These are phyloP conservation scores for Diutina mesorugosa DNA, from an alignment of 1,139 yeast species.

Conservation along the genomic window DNA sequence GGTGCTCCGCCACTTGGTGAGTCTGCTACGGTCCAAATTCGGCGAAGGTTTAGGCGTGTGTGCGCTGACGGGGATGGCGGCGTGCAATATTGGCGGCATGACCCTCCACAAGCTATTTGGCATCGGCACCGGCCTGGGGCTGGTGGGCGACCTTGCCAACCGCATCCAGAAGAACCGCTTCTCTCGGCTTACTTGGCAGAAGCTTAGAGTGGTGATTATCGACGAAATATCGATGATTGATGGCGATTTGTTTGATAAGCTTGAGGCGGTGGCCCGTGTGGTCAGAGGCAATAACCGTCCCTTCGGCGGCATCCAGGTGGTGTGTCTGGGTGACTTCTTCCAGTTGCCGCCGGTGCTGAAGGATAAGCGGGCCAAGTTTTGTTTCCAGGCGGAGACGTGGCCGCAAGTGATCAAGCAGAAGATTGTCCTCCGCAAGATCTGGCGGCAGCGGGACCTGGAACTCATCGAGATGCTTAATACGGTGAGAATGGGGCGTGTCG, in stretches of 20 bases:
- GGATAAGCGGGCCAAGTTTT: slow-evolving; percentile 34
- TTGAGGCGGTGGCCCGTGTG: slow-evolving; percentile 45
- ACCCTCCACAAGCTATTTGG: slow-evolving; percentile 74
- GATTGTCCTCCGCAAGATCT: slow-evolving; percentile 48
- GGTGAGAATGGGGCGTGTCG: slow-evolving; percentile 59
- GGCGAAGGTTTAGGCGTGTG: slow-evolving; percentile 60
- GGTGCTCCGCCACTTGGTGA: slow-evolving; percentile 48
- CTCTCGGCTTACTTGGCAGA: slow-evolving; percentile 42
- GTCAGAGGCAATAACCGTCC: slow-evolving; percentile 34
- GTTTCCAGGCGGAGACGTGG: slow-evolving; percentile 42
- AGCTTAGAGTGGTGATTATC: slow-evolving; percentile 49
- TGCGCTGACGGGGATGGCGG: slow-evolving; percentile 90
- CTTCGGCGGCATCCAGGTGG: slow-evolving; percentile 75
- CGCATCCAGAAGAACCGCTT: slow-evolving; percentile 33
- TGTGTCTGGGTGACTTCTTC: slow-evolving; percentile 74
- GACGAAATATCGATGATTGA: slow-evolving; percentile 84
- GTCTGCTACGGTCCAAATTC: slow-evolving; percentile 19
- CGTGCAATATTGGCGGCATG: slow-evolving; percentile 73
- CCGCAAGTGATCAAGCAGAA: slow-evolving; percentile 37
- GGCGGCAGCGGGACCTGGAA: slow-evolving; percentile 56
- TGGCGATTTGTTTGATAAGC: slow-evolving; percentile 49
- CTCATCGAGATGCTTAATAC: slow-evolving; percentile 66
- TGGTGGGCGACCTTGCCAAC: slow-evolving; percentile 27
- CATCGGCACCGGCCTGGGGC: slow-evolving; percentile 56
- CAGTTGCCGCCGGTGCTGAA: slow-evolving; percentile 70